Percentiles rank a stretch among this genome's conserved stretches.
Conservation (phyloP, 2,329 filamentous ascomycete genomes). For the Parascedosporium putredinis region DNA sequence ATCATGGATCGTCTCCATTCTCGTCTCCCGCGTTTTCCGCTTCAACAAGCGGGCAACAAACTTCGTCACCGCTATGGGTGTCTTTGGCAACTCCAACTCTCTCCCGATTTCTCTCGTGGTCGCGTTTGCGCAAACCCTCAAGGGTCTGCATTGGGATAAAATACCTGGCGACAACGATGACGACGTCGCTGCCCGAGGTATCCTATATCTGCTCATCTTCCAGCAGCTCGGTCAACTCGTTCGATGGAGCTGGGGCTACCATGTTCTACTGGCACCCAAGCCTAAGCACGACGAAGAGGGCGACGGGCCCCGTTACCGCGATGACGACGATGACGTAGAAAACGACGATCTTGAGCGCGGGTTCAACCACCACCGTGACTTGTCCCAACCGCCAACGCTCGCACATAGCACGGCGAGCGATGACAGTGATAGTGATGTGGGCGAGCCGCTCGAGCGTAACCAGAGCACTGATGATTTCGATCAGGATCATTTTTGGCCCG, state of each 20-base stretch:
- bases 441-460: conserved; percentile 16
- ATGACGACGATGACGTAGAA: conserved; percentile 33
- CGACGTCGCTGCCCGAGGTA: conserved; percentile 85
- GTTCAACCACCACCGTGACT: conserved; percentile 26
- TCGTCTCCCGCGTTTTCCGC: conserved; percentile 63
- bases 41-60: conserved; percentile 82
- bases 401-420: not conserved
- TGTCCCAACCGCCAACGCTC: conserved; percentile 13
- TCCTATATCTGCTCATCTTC: conserved; percentile 92
- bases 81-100: conserved; percentile 98
- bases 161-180: conserved; percentile 90
- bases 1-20: conserved; percentile 66
- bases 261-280: conserved; percentile 81
- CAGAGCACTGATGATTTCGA: conserved; percentile 30
- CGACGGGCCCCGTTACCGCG: conserved; percentile 43
- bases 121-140: conserved; percentile 83
- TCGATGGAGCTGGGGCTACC: conserved; percentile 97
- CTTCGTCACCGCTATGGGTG: conserved; percentile 92
- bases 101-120: conserved; percentile 92
- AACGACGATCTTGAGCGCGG: conserved; percentile 31
- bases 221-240: conserved; percentile 94
- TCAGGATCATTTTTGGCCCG: conserved; percentile 42
- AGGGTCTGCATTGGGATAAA: conserved; percentile 86
- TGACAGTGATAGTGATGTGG: not conserved
- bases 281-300: conserved; percentile 15